Base-by-base conservation (phyloP, 2,329 filamentous ascomycete species). In the Cryphonectria radicalis region DNA sequence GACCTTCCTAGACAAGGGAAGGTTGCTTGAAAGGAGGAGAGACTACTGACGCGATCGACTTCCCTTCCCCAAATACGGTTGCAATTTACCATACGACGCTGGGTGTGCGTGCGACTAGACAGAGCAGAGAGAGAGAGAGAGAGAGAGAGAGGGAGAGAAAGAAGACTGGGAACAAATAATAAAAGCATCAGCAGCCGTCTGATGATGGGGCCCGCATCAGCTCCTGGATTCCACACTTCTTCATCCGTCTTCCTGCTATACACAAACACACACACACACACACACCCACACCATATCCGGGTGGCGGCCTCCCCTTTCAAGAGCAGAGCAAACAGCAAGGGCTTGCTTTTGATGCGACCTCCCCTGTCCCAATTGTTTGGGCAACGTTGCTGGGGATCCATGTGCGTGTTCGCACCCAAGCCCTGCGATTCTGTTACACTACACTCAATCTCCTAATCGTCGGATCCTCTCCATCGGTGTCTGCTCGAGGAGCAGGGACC, bases 401-500 rank as follows among this genome's bases (percentile, higher is more conserved):
- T 73, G 69, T 40, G 42, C 37, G 65, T 67, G 60, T 64, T 19
- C n/a, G 28, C 32, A 50, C 28, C 50, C 63, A 64, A 63, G 70
- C 66, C 70, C 46, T 68, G 62, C 68, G 42, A 70, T 62, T 46
- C 66, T 37, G 67, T 62, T 63, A 68, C 67, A 68, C 67, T 35
- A 14, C 32, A 68, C 25, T 50, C 57, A 28, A 59, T 43, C 55
- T 71, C 63, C 57, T 66, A 68, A 28, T 50, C 69, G 65, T 70
- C 65, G 65, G 68, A 67, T 70, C 64, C 68, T 60, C 59, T 69
- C 63, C 63, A 66, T 63, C 69, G 35, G 71, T 66, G 28, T 65
- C 62, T 66, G 43, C 63, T 37, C 40, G 46, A 55, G n/a, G 66
- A 73, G 57, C 71, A 73, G 71, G 71, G 71, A 68, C 67, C 62